phyloP scores from a whole-genome alignment of 2,329 filamentous ascomycete species.

The Lachnellula willkommii region DNA sequence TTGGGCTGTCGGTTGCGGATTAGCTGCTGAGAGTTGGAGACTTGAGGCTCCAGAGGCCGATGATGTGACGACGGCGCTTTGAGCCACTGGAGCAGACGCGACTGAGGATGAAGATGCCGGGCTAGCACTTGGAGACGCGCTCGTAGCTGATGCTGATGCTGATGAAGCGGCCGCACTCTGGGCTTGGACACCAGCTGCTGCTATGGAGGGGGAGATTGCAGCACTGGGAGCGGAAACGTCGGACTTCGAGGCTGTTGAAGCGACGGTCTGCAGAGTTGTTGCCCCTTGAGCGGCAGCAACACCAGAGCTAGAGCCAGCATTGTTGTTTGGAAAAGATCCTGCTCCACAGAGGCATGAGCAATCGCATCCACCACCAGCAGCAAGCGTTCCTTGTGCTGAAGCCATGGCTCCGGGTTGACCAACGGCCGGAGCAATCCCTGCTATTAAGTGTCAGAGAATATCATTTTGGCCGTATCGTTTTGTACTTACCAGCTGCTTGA shows the following conservation, averaged over 20 bases:
- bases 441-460: not conserved
- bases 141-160: not conserved
- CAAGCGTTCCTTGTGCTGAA: conserved; percentile 12
- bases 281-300: conserved; percentile 4
- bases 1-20: not conserved
- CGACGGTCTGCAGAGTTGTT: not conserved
- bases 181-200: not conserved
- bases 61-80: not conserved
- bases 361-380: conserved; percentile 17
- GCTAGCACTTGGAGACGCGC: not conserved
- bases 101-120: not conserved
- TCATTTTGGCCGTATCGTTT: not conserved
- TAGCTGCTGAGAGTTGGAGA: not conserved
- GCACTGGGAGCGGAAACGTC: conserved; percentile 2
- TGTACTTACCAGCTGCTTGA: not conserved
- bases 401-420: conserved; percentile 18
- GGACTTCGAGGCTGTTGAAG: not conserved
- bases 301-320: not conserved
- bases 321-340: conserved; percentile 19
- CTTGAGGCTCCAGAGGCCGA: conserved; percentile 1
- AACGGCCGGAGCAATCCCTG: conserved; percentile 1
- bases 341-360: conserved; percentile 20
- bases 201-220: not conserved
- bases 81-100: not conserved
- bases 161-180: not conserved